A percentile compares a stretch with the other conserved stretches of the same genome.
Conservation (phyloP, 2,329 filamentous ascomycete species). For the Neopestalotiopsis clavispora region DNA sequence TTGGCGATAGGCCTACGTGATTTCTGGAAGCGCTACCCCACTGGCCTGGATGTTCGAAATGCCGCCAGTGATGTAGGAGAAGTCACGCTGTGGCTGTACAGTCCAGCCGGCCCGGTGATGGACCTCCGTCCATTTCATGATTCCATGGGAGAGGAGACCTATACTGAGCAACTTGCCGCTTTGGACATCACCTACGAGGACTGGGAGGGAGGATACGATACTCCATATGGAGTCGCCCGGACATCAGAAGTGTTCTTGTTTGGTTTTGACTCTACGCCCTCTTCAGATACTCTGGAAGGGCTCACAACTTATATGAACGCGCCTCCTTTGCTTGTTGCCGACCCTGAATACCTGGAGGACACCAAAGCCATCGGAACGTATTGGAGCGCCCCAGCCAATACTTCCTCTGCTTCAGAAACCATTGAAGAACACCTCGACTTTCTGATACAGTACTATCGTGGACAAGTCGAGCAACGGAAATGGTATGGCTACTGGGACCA, state of each 20-base stretch:
- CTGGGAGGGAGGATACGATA: slow-evolving; percentile 59
- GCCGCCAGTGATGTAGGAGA: slow-evolving; percentile 53
- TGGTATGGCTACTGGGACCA: slow-evolving; percentile 70
- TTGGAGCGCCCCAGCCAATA: slow-evolving; percentile 50
- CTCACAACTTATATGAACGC: slow-evolving; percentile 52
- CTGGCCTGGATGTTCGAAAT: slow-evolving; percentile 58
- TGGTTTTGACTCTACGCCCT: slow-evolving; percentile 57
- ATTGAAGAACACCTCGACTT: slow-evolving; percentile 62
- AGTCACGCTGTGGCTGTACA: slow-evolving; percentile 66
- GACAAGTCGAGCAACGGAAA: slow-evolving; percentile 58
- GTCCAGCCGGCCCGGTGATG: slow-evolving; percentile 57
- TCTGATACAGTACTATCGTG: slow-evolving; percentile 58
- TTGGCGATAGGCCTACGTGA: slow-evolving; percentile 62
- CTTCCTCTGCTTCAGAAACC: slow-evolving; percentile 34
- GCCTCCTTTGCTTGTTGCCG: slow-evolving; percentile 56
- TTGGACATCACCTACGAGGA: slow-evolving; percentile 69
- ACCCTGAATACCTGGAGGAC: slow-evolving; percentile 53
- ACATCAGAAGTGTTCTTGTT: slow-evolving; percentile 62
- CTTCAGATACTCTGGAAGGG: slow-evolving; percentile 47
- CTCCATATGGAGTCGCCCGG: slow-evolving; percentile 60
- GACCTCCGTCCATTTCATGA: slow-evolving; percentile 64
- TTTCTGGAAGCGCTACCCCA: slow-evolving; percentile 69
- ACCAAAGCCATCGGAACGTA: slow-evolving; percentile 59
- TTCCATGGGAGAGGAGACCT: slow-evolving; percentile 59
- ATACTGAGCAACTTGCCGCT: slow-evolving; percentile 62